These are phyloP conservation scores for Amaranthus tricolor DNA, from an alignment of 179 eudicot species.

Conservation along the genomic window DNA sequence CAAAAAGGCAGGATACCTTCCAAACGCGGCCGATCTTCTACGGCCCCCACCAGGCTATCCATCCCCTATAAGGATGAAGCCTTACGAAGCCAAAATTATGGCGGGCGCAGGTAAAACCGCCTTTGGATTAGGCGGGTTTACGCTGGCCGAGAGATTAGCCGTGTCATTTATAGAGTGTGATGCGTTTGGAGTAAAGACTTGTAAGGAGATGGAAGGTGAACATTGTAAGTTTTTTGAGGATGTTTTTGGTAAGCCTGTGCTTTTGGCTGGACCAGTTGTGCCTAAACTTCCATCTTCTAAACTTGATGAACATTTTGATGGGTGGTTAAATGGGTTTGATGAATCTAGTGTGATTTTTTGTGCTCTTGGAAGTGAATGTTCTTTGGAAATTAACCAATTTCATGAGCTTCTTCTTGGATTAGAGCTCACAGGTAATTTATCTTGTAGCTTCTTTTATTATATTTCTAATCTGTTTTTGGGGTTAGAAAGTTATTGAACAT, in stretches of 20 bases:
- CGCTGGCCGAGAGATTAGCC: not conserved
- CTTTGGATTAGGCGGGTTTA: constrained; percentile 7
- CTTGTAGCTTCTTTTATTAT: too few species aligned
- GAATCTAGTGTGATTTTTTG: constrained; percentile 29
- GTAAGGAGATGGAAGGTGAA: constrained; percentile 28
- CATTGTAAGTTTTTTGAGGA: constrained; percentile 23
- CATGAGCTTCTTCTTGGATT: constrained; percentile 36
- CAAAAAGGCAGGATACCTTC: not conserved
- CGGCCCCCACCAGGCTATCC: constrained; percentile 24
- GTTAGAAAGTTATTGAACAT: not conserved
- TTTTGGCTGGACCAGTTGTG: constrained; percentile 22
- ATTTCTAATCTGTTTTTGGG: not conserved
- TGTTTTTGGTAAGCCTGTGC: constrained; percentile 16
- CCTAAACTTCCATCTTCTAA: constrained; percentile 13
- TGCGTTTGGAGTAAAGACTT: constrained; percentile 18
- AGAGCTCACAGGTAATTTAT: constrained; percentile 26
- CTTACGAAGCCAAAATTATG: constrained; percentile 14
- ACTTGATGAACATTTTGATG: constrained; percentile 8
- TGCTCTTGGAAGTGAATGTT: constrained; percentile 33
- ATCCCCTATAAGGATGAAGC: not conserved
- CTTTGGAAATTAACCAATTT: constrained; percentile 18
- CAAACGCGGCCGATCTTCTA: not conserved
- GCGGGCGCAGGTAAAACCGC: not conserved
- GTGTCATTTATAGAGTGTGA: not conserved
- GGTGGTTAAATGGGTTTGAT: constrained; percentile 17